Evolutionary conservation across 768 basidiomycete genomes (phyloP), one percentile per base, ranked within the genome.

Genomic region (Sarcomyxa edulis): DNA sequence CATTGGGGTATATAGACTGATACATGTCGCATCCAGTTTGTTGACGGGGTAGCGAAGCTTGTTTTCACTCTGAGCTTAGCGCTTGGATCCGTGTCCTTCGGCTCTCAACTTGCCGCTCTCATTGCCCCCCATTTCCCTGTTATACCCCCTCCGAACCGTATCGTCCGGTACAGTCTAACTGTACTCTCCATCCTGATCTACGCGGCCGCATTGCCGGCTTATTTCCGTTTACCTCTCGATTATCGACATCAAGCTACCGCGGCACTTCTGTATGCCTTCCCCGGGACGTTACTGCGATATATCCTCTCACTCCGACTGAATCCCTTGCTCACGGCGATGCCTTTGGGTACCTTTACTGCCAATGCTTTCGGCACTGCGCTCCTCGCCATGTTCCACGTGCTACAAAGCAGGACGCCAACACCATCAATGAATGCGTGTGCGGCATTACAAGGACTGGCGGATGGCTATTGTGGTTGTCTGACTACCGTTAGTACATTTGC

Each of bases 391-490:
- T 79, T 85, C 48, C 81, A 77, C 48, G 78, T 86, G 35, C 57
- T 91, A 29, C 86, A 91, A 55, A 74, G 77, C 40, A 64, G 64
- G 8, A 45, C 56, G 23, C 44, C 60, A 23, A 65, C 72, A 8
- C 55, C 66, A 6, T 74, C 81, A 2, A 54, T 60, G 15, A 61
- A 69, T 42, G 68, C 74, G 23, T 96, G 94, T 53, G 68, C 74
- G 18, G 65, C 90, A 14, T 59, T 97, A 28, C 83, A 88, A 53
- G 94, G 91, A 1, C 61, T 98, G 25, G 67, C 70, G 16, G 91
- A 97, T 55, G 96, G 96, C 6, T 97, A 91, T 54, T 97, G 94
- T 55, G 96, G 93, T 8, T 93, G 91, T 62, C 67, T 98, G 49
- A 94, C 85, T 2, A 99, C 96, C 1, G 74, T 99, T 49, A 91